Evolutionary conservation across 805 yeast genomes (phyloP).

Genomic region (Priceomyces haplophilus): DNA sequence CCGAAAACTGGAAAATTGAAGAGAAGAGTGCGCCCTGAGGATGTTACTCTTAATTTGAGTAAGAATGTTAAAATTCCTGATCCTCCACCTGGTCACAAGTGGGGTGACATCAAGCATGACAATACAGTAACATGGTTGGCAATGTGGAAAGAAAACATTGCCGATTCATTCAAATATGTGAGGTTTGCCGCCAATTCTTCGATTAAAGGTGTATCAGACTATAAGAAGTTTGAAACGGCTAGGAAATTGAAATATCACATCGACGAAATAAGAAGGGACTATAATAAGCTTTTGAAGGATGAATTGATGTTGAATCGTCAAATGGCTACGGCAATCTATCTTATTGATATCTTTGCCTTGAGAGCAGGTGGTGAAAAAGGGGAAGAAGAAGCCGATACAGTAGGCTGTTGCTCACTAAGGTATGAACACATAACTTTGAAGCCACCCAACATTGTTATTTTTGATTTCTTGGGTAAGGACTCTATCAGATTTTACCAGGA

Average conservation of each 20-base stretch:
- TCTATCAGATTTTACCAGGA: constrained; percentile 89
- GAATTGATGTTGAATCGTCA: constrained; percentile 82
- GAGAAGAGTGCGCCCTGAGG: constrained; percentile 84
- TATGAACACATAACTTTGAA: constrained; percentile 82
- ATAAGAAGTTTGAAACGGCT: constrained; percentile 90
- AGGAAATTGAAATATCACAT: constrained; percentile 76
- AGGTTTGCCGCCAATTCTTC: constrained; percentile 89
- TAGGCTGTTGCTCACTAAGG: constrained; percentile 93
- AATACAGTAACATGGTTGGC: constrained; percentile 94
- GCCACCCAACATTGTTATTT: constrained; percentile 82
- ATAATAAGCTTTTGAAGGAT: constrained; percentile 64
- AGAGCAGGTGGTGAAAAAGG: constrained; percentile 98
- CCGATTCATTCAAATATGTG: constrained; percentile 81
- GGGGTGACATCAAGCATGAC: constrained; percentile 91
- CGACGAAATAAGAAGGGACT: constrained; percentile 70
- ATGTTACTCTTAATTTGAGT: constrained; percentile 79
- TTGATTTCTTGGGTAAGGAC: constrained; percentile 95
- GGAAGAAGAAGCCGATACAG: constrained; percentile 97
- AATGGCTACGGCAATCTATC: constrained; percentile 88
- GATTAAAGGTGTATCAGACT: constrained; percentile 86
- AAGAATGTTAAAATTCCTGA: constrained; percentile 68
- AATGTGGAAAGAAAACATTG: constrained; percentile 93
- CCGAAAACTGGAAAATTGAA: constrained; percentile 93
- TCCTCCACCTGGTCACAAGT: constrained; percentile 81
- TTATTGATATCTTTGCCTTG: constrained; percentile 87